Evolutionary conservation across 495 filamentous ascomycete genomes (phyloP).

Genomic region (Pyrenopolyporus hunteri): DNA sequence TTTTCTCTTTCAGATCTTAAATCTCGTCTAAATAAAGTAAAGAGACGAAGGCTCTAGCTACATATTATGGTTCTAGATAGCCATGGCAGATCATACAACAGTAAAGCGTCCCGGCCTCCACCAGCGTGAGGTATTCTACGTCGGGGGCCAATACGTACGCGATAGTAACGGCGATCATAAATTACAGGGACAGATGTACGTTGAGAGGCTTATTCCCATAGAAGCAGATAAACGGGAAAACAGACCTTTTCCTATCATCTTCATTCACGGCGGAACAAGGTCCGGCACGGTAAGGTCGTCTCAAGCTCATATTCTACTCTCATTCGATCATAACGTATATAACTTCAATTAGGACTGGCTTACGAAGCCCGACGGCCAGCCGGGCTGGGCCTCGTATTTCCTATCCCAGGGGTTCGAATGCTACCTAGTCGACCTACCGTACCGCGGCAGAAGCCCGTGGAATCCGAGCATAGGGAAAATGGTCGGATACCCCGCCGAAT

Average conservation of each 20-base stretch:
- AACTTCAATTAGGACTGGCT: conserved; percentile 49
- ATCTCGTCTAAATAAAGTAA: too few species aligned
- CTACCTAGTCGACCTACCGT: conserved; percentile 54
- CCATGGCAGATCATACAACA: conserved; percentile 2
- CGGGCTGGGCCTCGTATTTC: conserved; percentile 61
- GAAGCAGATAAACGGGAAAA: conserved; percentile 3
- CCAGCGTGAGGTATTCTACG: conserved; percentile 53
- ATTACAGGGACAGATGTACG: conserved; percentile 60
- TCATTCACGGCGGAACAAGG: conserved; percentile 60
- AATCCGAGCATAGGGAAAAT: conserved; percentile 28
- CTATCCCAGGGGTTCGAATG: conserved; percentile 54
- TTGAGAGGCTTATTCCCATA: conserved; percentile 57
- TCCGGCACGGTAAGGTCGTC: conserved; percentile 55
- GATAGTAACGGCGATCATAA: conserved; percentile 45
- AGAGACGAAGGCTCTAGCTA: too few species aligned
- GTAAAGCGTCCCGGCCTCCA: conserved; percentile 6
- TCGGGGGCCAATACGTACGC: conserved; percentile 53
- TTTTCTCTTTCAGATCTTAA: too few species aligned
- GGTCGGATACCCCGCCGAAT: conserved; percentile 33
- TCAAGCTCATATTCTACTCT: neutral
- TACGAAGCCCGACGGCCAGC: conserved; percentile 55
- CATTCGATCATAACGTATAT: neutral
- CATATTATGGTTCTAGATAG: neutral
- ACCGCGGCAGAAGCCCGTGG: conserved; percentile 45
- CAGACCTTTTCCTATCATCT: conserved; percentile 51